Percentiles rank a stretch among this genome's conserved stretches.
Conservation (phyloP, 108 stramenopile species). For the Nitzschia sp. region DNA sequence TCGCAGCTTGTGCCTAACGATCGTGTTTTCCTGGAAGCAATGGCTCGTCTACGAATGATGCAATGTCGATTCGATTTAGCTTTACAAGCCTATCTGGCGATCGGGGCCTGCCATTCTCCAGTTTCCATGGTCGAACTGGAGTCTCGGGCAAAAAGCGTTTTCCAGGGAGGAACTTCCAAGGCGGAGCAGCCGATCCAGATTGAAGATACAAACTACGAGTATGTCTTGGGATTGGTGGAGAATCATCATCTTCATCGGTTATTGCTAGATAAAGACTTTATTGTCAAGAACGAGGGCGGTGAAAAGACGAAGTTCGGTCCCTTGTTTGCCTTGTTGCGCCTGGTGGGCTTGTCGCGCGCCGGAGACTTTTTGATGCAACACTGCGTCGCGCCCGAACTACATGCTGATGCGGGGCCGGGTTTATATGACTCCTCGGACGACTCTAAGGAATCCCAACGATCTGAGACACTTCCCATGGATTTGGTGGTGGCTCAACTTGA, state of each 20-base stretch:
- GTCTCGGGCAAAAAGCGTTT: slow-evolving; percentile 34
- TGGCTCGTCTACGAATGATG: slow-evolving; percentile 76
- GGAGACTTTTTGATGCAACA: slow-evolving; percentile 77
- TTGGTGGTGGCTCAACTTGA: slow-evolving; percentile 64
- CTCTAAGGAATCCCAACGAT: slow-evolving; percentile 17
- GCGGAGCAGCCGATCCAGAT: slow-evolving; percentile 9
- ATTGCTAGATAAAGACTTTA: slow-evolving; percentile 55
- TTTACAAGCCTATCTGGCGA: slow-evolving; percentile 59
- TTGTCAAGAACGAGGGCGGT: slow-evolving; percentile 13
- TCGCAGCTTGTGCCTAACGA: neutral
- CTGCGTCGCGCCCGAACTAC: slow-evolving; percentile 52
- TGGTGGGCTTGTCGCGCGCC: slow-evolving; percentile 60
- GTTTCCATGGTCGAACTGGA: slow-evolving; percentile 52
- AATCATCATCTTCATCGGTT: slow-evolving; percentile 61
- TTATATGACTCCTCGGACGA: neutral
- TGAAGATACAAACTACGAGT: slow-evolving; percentile 37
- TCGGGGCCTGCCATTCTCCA: slow-evolving; percentile 58
- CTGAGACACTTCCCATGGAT: slow-evolving; percentile 65
- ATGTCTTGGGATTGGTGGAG: slow-evolving; percentile 64
- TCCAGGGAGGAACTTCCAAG: slow-evolving; percentile 13
- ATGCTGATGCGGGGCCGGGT: slow-evolving; percentile 16
- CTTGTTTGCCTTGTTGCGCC: slow-evolving; percentile 61
- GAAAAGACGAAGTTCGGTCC: slow-evolving; percentile 21
- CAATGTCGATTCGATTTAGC: slow-evolving; percentile 62
- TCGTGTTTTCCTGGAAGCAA: slow-evolving; percentile 48